These are phyloP conservation scores for Cantharellus anzutake DNA, from an alignment of 768 basidiomycete species.

Conservation along the genomic window DNA sequence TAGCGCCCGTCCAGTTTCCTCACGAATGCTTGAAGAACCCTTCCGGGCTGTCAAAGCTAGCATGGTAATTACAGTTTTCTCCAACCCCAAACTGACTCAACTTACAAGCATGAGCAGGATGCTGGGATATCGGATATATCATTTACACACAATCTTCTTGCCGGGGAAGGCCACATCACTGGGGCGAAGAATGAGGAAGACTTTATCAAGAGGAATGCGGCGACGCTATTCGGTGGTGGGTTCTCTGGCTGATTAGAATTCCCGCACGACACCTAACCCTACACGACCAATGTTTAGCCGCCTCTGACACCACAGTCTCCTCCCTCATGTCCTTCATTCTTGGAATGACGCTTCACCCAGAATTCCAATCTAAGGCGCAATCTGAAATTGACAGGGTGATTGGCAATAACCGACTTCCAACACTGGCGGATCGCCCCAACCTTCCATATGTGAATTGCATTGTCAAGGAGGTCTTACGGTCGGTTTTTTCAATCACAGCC, in stretches of 20 bases:
- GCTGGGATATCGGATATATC: background rate
- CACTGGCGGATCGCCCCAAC: constrained; percentile 6
- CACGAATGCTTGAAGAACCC: background rate
- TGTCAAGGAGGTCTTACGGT: background rate
- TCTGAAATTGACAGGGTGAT: constrained; percentile 20
- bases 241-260: background rate
- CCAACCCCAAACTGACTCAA: background rate
- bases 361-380: constrained; percentile 20
- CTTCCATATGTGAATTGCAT: background rate
- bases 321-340: constrained; percentile 18
- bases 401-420: constrained; percentile 15
- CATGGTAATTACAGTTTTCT: background rate
- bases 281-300: background rate
- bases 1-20: background rate
- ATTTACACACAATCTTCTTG: background rate
- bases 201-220: background rate
- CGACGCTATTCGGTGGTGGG: background rate
- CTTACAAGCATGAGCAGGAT: background rate
- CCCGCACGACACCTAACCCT: background rate
- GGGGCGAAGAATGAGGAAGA: background rate
- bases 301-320: constrained; percentile 14
- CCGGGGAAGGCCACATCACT: background rate
- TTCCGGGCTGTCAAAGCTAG: background rate
- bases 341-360: constrained; percentile 20
- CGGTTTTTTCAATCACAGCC: background rate